phyloP scores from a whole-genome alignment of 441 rosid genomes.

The Codiaeum variegatum region DNA sequence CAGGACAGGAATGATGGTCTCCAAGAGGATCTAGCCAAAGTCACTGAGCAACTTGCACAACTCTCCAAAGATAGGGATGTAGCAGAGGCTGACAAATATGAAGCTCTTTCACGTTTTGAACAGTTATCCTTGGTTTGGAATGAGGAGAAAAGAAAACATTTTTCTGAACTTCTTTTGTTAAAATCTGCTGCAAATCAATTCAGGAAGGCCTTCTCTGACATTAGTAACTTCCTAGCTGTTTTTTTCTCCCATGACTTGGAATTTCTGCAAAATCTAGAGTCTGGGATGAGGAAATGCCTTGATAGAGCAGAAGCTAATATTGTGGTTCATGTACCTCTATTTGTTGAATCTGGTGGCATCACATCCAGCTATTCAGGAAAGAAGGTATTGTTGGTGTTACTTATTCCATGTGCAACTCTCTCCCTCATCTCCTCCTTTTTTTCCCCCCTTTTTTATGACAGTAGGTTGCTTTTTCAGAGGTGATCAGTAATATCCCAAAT shows the following conservation, averaged over 20 bases:
- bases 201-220: slow-evolving; percentile 44
- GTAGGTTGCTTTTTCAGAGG: too few relatives aligned
- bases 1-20: slow-evolving; percentile 94
- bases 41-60: slow-evolving; percentile 47
- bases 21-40: slow-evolving; percentile 76
- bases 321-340: slow-evolving; percentile 35
- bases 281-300: slow-evolving; percentile 45
- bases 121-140: slow-evolving; percentile 39
- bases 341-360: slow-evolving; percentile 24
- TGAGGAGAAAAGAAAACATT: slow-evolving; percentile 54
- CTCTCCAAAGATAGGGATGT: slow-evolving; percentile 54
- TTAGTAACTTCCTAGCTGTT: slow-evolving; percentile 41
- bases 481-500: too few relatives aligned
- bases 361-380: slow-evolving; percentile 27
- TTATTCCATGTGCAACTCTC: slow-evolving; percentile 4
- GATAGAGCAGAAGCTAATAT: slow-evolving; percentile 37
- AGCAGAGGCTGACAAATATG: slow-evolving; percentile 64
- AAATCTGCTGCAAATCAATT: slow-evolving; percentile 52
- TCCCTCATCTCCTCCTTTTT: neutral
- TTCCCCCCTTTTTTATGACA: neutral
- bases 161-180: slow-evolving; percentile 44
- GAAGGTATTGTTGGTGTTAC: slow-evolving; percentile 42
- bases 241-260: slow-evolving; percentile 58
- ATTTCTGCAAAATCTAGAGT: slow-evolving; percentile 64
- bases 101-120: slow-evolving; percentile 59